Evolutionary conservation across 441 rosid species (phyloP).

Genomic region (Pelargonium australe): DNA sequence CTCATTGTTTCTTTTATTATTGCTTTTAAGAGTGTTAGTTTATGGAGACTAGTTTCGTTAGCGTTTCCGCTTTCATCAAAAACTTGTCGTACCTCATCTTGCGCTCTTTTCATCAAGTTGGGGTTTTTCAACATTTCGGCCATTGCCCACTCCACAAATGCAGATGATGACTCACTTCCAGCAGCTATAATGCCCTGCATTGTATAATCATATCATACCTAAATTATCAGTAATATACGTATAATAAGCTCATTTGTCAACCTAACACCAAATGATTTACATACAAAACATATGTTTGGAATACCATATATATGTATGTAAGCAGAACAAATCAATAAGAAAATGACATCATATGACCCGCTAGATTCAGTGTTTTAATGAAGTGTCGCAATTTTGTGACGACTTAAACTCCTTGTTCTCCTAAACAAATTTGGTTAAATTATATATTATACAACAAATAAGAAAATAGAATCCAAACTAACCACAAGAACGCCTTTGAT

Average conservation of each 20-base stretch:
- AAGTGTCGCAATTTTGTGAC: no score
- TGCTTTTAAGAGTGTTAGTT: not conserved
- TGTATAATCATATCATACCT: not conserved
- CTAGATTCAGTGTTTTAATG: no score
- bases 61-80: not conserved
- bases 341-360: no score
- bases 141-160: slow-evolving; percentile 7
- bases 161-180: not conserved
- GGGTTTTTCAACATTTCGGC: slow-evolving; percentile 6
- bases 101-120: not conserved
- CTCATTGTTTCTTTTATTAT: slow-evolving; percentile 10
- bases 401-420: no score
- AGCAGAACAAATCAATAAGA: no score
- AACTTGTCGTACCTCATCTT: not conserved
- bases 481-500: slow-evolving; percentile 25
- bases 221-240: no score
- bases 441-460: no score
- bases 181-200: slow-evolving; percentile 4
- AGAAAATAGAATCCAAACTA: not conserved
- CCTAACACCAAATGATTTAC: no score
- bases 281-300: no score
- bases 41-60: not conserved
- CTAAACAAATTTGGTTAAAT: no score
- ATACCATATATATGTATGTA: no score
- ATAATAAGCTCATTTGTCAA: no score